phyloP scores from a whole-genome alignment of 345 rosid genomes.

The Hibiscus syriacus region DNA sequence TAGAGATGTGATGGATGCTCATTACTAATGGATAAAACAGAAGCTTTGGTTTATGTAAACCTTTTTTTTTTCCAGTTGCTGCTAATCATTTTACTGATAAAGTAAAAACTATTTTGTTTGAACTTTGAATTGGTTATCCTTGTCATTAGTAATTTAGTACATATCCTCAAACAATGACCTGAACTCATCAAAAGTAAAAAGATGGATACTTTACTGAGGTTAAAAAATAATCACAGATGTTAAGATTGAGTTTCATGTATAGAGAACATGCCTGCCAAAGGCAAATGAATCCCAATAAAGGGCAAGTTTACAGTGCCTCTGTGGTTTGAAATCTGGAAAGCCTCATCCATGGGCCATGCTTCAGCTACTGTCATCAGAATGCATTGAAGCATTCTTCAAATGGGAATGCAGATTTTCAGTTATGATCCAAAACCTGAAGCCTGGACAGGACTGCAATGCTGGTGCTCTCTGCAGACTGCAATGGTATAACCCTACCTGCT shows the following conservation, averaged over 20 bases:
- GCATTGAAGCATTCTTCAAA: not conserved
- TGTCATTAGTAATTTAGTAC: not conserved
- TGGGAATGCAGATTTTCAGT: not conserved
- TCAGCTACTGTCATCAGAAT: not conserved
- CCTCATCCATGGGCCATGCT: too few species aligned
- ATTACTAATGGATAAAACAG: too few species aligned
- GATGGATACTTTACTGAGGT: too few species aligned
- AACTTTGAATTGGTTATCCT: not conserved
- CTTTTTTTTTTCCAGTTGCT: too few species aligned
- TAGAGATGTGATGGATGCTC: too few species aligned
- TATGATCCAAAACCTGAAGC: not conserved
- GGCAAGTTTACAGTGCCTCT: too few species aligned
- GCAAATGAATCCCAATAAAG: not conserved
- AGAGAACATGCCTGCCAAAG: not conserved
- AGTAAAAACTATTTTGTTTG: not conserved
- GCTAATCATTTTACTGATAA: slow-evolving; percentile 25
- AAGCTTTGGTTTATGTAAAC: too few species aligned
- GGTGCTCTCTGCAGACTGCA: not conserved
- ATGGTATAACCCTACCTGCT: not conserved
- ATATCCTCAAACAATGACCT: too few species aligned
- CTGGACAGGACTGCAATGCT: not conserved
- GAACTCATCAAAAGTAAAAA: too few species aligned
- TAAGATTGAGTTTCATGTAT: not conserved
- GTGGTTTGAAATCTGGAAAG: not conserved
- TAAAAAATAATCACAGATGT: too few species aligned